Conservation (phyloP, 306 rosid genomes). For the Cotoneaster glaucophyllus region DNA sequence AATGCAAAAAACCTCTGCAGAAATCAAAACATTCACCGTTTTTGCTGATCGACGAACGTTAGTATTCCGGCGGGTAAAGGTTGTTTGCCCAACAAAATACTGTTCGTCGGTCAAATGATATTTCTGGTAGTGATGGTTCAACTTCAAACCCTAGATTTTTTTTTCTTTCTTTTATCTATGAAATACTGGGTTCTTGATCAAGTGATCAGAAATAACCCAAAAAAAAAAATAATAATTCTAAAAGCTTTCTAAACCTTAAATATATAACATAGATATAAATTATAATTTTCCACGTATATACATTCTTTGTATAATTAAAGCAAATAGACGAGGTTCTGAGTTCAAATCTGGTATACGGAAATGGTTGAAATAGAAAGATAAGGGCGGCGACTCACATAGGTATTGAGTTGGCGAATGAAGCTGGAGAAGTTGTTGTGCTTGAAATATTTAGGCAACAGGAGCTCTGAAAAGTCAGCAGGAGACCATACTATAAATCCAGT, state of each 20-base stretch:
- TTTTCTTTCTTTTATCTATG: background rate
- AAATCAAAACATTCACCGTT: too few relatives aligned
- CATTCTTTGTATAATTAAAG: too few relatives aligned
- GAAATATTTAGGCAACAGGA: slow-evolving; percentile 67
- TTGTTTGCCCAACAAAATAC: too few relatives aligned
- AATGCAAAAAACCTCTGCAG: too few relatives aligned
- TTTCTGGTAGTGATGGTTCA: background rate
- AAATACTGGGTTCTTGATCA: background rate
- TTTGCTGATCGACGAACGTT: too few relatives aligned
- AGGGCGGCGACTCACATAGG: slow-evolving; percentile 46
- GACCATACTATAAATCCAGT: slow-evolving; percentile 75
- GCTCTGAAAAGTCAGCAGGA: slow-evolving; percentile 72
- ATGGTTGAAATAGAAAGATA: background rate
- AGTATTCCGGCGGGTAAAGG: too few relatives aligned
- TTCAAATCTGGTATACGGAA: background rate
- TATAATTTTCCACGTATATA: too few relatives aligned
- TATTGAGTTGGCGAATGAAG: slow-evolving; percentile 84
- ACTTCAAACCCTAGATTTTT: background rate
- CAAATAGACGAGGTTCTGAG: background rate
- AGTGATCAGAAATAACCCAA: background rate
- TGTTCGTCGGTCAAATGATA: too few relatives aligned
- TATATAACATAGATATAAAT: too few relatives aligned
- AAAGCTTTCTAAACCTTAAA: background rate
- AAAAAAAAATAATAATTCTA: background rate
- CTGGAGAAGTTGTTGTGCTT: slow-evolving; percentile 94